Evolutionary conservation across 164 flowering plant genomes (phyloP).

Genomic region (Magnolia officinalis): DNA sequence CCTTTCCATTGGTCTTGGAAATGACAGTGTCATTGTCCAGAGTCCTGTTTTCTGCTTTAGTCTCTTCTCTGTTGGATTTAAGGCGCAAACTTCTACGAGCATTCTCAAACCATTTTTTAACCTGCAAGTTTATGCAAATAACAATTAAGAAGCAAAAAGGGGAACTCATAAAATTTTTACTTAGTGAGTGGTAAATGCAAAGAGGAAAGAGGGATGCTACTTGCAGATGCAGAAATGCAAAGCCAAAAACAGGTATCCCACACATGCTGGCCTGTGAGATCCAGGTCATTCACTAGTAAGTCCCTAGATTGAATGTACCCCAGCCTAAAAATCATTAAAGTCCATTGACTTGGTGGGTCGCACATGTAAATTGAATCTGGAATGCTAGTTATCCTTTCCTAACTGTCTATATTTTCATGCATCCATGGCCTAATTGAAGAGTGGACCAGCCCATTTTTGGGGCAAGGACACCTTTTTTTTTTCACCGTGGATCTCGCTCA

Average conservation of each 20-base stretch:
- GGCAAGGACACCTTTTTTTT: neutral
- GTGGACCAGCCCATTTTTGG: neutral
- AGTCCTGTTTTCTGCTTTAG: slow-evolving; percentile 7
- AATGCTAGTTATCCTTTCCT: neutral
- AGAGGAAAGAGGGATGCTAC: no score
- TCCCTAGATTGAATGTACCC: neutral
- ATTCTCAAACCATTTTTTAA: slow-evolving; percentile 82
- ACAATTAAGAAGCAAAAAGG: neutral
- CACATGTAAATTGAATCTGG: neutral
- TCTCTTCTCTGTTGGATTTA: slow-evolving; percentile 18
- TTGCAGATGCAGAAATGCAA: neutral
- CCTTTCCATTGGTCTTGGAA: neutral
- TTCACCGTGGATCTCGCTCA: neutral
- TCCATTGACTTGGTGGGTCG: no score
- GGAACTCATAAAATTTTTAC: neutral
- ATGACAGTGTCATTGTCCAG: neutral
- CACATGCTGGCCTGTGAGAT: neutral
- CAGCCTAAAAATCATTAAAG: neutral
- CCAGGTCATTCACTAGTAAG: neutral
- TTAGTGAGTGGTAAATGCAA: neutral
- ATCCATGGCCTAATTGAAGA: no score
- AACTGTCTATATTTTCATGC: neutral
- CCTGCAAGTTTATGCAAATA: slow-evolving; percentile 31
- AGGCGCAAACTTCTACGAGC: slow-evolving; percentile 60
- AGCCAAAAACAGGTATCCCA: neutral